phyloP scores from a whole-genome alignment of 495 filamentous ascomycete species.

The Xanthoparmelia taractica region DNA sequence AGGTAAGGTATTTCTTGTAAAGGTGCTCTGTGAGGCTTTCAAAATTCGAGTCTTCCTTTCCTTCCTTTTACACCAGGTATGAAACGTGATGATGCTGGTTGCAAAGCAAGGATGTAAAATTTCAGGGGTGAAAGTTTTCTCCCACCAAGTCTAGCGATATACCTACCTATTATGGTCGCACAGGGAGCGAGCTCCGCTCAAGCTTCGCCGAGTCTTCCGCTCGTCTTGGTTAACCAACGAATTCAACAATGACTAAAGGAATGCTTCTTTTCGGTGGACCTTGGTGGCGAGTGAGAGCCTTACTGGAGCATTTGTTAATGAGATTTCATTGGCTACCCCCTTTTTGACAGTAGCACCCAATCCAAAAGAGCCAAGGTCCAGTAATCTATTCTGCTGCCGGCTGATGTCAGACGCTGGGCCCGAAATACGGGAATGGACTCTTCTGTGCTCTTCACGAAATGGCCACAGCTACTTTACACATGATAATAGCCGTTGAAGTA shows the following conservation, averaged over 20 bases:
- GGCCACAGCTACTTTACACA: background rate
- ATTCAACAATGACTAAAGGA: constrained; percentile 3
- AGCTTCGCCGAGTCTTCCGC: background rate
- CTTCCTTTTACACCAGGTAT: background rate
- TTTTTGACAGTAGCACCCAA: background rate
- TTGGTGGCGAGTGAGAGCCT: background rate
- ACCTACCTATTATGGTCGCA: background rate
- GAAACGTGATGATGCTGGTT: constrained; percentile 5
- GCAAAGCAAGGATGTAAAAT: background rate
- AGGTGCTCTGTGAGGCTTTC: background rate
- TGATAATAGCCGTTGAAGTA: background rate
- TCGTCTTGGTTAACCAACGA: constrained; percentile 1
- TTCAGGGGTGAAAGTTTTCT: background rate
- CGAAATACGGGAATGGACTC: background rate
- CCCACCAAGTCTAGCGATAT: background rate
- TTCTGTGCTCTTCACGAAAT: too few relatives aligned
- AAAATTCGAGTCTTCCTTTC: background rate
- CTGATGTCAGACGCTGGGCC: constrained; percentile 3
- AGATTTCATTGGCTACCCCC: background rate
- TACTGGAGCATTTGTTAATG: background rate
- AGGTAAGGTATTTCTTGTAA: too few relatives aligned
- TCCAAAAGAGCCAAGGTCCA: background rate
- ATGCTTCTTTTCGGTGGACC: background rate
- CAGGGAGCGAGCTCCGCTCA: background rate
- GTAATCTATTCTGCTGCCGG: background rate